These are phyloP conservation scores for Acer negundo DNA, from an alignment of 345 rosid species.

Conservation along the genomic window DNA sequence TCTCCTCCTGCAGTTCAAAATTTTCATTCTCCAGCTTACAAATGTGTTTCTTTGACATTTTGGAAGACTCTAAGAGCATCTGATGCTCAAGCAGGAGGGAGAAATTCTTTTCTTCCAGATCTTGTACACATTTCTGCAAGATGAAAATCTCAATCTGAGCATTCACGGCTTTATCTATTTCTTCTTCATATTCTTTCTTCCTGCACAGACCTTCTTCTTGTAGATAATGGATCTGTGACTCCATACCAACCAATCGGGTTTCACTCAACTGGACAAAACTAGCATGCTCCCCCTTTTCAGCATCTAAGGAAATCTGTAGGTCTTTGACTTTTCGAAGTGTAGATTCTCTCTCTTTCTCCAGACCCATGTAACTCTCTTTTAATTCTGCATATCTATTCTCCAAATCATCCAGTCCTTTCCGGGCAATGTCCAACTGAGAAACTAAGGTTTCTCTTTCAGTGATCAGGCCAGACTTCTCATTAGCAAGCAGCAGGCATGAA, in stretches of 20 bases:
- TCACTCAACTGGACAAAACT: slow-evolving; percentile 44
- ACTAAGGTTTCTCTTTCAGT: slow-evolving; percentile 51
- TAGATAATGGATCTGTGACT: slow-evolving; percentile 53
- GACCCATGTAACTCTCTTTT: slow-evolving; percentile 41
- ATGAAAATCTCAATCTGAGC: slow-evolving; percentile 67
- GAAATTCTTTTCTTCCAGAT: slow-evolving; percentile 60
- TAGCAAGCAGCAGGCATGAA: slow-evolving; percentile 55
- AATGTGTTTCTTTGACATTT: slow-evolving; percentile 57
- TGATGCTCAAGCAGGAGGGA: slow-evolving; percentile 56
- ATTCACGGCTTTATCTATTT: slow-evolving; percentile 58
- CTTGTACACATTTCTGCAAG: slow-evolving; percentile 63
- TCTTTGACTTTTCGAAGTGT: slow-evolving; percentile 51
- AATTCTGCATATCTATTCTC: slow-evolving; percentile 54
- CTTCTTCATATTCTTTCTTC: slow-evolving; percentile 68
- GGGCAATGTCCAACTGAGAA: slow-evolving; percentile 53
- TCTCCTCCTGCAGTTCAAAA: slow-evolving; percentile 50
- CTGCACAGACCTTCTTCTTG: slow-evolving; percentile 54
- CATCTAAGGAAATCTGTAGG: slow-evolving; percentile 47
- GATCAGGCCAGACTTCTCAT: slow-evolving; percentile 60
- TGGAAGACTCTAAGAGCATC: slow-evolving; percentile 56
- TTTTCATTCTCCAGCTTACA: slow-evolving; percentile 59
- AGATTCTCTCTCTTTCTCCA: slow-evolving; percentile 64
- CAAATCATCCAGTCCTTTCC: slow-evolving; percentile 52
- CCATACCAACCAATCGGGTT: slow-evolving; percentile 52
- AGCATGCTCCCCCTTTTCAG: slow-evolving; percentile 57